Conservation (phyloP, 495 filamentous ascomycete species). For the Penicillium cinerascens region DNA sequence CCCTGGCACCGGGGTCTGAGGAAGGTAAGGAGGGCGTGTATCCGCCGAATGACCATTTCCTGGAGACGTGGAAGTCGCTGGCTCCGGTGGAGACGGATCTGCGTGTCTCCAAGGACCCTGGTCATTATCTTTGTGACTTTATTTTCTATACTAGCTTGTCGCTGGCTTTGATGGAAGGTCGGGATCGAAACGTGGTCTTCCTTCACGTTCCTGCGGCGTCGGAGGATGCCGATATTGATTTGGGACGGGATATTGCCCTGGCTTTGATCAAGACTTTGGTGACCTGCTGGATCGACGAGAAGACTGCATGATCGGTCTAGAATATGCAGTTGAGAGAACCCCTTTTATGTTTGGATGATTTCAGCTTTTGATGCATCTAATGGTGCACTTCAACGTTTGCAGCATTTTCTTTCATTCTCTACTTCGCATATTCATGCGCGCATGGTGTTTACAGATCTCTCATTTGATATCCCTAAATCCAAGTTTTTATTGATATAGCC, state of each 20-base stretch:
- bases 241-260: conserved; percentile 60
- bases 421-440: conserved; percentile 7
- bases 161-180: conserved; percentile 44
- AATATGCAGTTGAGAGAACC: not conserved
- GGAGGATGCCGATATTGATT: conserved; percentile 50
- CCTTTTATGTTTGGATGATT: not conserved
- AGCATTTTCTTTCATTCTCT: not conserved
- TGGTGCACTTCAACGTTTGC: not conserved
- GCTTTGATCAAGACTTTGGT: conserved; percentile 68
- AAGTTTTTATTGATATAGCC: not conserved
- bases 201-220: conserved; percentile 70
- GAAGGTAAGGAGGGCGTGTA: conserved; percentile 16
- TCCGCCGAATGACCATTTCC: conserved; percentile 33
- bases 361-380: not conserved
- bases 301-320: conserved; percentile 5
- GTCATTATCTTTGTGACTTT: conserved; percentile 82
- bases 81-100: conserved; percentile 48
- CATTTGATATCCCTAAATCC: not conserved
- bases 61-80: conserved; percentile 33
- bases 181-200: conserved; percentile 62
- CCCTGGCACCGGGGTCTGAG: conserved; percentile 31
- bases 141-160: conserved; percentile 77
- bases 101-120: conserved; percentile 68
- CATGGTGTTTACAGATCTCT: not conserved
- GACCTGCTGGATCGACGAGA: conserved; percentile 40